phyloP scores from a whole-genome alignment of 2,329 filamentous ascomycete species.

The Thermoascus crustaceus region DNA sequence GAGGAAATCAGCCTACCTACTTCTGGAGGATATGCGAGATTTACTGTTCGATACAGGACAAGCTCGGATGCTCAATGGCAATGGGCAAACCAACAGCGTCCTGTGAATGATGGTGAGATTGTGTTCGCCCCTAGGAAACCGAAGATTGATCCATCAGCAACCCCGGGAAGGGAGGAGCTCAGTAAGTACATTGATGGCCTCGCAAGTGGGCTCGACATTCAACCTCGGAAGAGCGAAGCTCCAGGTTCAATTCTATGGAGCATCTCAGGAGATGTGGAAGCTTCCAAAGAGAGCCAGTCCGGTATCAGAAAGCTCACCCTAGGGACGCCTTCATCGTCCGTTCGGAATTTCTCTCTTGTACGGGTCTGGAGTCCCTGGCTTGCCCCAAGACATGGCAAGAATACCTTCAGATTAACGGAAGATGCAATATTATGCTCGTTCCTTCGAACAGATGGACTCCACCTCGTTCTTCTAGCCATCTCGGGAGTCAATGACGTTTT shows the following conservation, averaged over 20 bases:
- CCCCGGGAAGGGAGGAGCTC: slow-evolving; percentile 13
- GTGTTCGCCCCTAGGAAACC: slow-evolving; percentile 25
- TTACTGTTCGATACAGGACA: slow-evolving; percentile 38
- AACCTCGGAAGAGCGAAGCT: slow-evolving; percentile 32
- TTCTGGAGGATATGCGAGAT: slow-evolving; percentile 24
- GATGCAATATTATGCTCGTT: slow-evolving; percentile 75
- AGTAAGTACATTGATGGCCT: slow-evolving; percentile 28
- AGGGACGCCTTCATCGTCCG: slow-evolving; percentile 55
- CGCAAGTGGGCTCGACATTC: slow-evolving; percentile 23
- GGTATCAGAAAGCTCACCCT: slow-evolving; percentile 49
- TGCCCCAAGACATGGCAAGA: slow-evolving; percentile 73
- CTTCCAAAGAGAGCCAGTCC: slow-evolving; percentile 49
- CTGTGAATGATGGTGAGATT: slow-evolving; percentile 34
- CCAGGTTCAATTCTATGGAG: slow-evolving; percentile 34
- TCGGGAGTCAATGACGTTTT: slow-evolving; percentile 65
- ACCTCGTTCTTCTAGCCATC: slow-evolving; percentile 69
- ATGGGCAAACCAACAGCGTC: slow-evolving; percentile 37
- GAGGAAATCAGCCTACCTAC: slow-evolving; percentile 21
- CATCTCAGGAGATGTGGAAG: slow-evolving; percentile 50
- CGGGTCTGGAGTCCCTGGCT: slow-evolving; percentile 78
- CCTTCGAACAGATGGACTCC: slow-evolving; percentile 60
- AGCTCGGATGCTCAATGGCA: slow-evolving; percentile 31
- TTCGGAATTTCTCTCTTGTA: slow-evolving; percentile 74
- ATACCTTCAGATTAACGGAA: slow-evolving; percentile 60
- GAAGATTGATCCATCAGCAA: slow-evolving; percentile 8